These are phyloP conservation scores for Sporisorium sorghi DNA, from an alignment of 1,284 basidiomycete species.

Conservation along the genomic window DNA sequence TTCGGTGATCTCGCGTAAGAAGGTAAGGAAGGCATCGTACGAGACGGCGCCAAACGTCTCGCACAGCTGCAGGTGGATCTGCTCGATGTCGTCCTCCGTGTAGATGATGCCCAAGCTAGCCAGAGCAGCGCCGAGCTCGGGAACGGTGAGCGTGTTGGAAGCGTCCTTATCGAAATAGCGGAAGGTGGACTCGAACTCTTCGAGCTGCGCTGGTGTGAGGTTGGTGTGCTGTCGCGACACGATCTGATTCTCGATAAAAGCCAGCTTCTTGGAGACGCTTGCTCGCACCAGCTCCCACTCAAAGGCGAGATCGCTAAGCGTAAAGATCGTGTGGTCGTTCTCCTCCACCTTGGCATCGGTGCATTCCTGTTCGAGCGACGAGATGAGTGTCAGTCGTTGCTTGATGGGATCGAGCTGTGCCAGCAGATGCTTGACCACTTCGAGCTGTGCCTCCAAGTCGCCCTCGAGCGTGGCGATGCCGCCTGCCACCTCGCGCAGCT, in stretches of 20 bases:
- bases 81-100: slow-evolving; percentile 85
- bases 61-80: slow-evolving; percentile 85
- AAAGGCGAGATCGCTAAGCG: slow-evolving; percentile 87
- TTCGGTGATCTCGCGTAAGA: slow-evolving; percentile 88
- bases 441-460: slow-evolving; percentile 54
- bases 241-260: slow-evolving; percentile 97
- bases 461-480: slow-evolving; percentile 54
- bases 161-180: slow-evolving; percentile 95
- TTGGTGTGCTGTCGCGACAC: slow-evolving; percentile 91
- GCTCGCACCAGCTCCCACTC: slow-evolving; percentile 86
- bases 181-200: slow-evolving; percentile 97
- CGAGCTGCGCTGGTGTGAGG: slow-evolving; percentile 91
- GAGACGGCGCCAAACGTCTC: slow-evolving; percentile 87
- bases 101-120: slow-evolving; percentile 95
- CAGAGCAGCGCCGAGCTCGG: slow-evolving; percentile 90
- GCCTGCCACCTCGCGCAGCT: slow-evolving; percentile 51
- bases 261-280: slow-evolving; percentile 86
- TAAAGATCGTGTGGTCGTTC: slow-evolving; percentile 94
- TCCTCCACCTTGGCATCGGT: slow-evolving; percentile 92
- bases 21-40: slow-evolving; percentile 93
- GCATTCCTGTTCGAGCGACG: slow-evolving; percentile 74
- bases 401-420: slow-evolving; percentile 47
- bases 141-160: slow-evolving; percentile 83
- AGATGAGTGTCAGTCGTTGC: slow-evolving; percentile 36
- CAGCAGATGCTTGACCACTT: slow-evolving; percentile 47